Evolutionary conservation across 2,329 filamentous ascomycete species (phyloP).

Genomic region (Lachnum nothofagi): DNA sequence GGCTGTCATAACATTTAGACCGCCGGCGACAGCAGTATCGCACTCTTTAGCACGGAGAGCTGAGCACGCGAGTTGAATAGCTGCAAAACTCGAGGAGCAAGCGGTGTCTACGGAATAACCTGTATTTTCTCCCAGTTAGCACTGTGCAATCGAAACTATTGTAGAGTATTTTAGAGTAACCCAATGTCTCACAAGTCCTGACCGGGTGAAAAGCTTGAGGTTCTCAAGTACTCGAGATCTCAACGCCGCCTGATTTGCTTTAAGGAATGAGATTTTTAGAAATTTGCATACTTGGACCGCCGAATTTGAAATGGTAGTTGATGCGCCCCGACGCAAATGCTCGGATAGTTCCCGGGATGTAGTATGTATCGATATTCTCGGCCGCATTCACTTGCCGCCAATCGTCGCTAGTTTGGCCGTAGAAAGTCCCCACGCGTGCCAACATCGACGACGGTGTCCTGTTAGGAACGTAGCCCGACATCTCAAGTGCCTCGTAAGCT

Average conservation of each 20-base stretch:
- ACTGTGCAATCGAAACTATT: no score
- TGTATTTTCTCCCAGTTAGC: no score
- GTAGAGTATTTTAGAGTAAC: no score
- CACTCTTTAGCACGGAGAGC: conserved; percentile 29
- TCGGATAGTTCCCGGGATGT: conserved; percentile 30
- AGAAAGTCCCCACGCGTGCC: conserved; percentile 31
- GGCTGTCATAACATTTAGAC: conserved; percentile 29
- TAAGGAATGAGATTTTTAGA: no score
- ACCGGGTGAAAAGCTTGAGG: no score
- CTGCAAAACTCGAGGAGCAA: conserved; percentile 38
- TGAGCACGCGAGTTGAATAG: conserved; percentile 30
- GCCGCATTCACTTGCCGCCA: conserved; percentile 32
- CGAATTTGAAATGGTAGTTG: conserved; percentile 40
- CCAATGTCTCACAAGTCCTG: no score
- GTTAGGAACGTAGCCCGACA: conserved; percentile 63
- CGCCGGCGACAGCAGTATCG: conserved; percentile 32
- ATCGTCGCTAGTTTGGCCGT: conserved; percentile 32
- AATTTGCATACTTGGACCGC: conserved; percentile 40
- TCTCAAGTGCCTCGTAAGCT: conserved; percentile 76
- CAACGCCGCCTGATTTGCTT: no score
- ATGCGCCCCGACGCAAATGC: conserved; percentile 34
- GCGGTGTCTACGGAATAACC: conserved; percentile 39
- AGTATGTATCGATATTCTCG: conserved; percentile 32
- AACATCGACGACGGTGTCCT: conserved; percentile 39
- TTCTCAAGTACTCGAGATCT: no score